These are phyloP conservation scores for Gnaphalium uliginosum DNA, from an alignment of 129 eudicot species.

Conservation along the genomic window DNA sequence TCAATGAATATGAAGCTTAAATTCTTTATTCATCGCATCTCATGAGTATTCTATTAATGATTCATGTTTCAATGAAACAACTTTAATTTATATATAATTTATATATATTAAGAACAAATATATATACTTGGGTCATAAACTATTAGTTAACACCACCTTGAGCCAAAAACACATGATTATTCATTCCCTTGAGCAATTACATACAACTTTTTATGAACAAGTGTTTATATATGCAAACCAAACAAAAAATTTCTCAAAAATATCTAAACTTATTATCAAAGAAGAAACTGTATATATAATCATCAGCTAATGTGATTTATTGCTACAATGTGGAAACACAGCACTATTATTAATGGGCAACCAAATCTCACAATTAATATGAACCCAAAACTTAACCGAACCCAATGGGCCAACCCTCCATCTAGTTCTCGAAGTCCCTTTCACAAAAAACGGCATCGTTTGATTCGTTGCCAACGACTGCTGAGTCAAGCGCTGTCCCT, in stretches of 20 bases:
- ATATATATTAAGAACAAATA: background rate
- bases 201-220: background rate
- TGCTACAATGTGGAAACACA: conserved; percentile 44
- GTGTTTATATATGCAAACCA: background rate
- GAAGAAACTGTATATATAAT: background rate
- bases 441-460: conserved; percentile 37
- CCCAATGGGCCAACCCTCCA: conserved; percentile 71
- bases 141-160: background rate
- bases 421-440: conserved; percentile 56
- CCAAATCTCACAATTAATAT: conserved; percentile 46
- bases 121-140: background rate
- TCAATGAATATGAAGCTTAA: no score
- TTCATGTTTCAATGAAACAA: background rate
- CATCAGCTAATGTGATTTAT: background rate
- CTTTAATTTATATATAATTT: no score
- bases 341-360: conserved; percentile 33
- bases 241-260: conserved; percentile 10
- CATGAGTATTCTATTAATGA: no score
- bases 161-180: background rate
- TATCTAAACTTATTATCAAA: conserved; percentile 16
- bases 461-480: conserved; percentile 21
- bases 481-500: conserved; percentile 31
- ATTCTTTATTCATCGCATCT: no score
- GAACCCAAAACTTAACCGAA: conserved; percentile 62
- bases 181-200: conserved; percentile 14